These are phyloP conservation scores for Fragilariopsis cylindrus DNA, from an alignment of 108 stramenopile genomes.

Conservation along the genomic window DNA sequence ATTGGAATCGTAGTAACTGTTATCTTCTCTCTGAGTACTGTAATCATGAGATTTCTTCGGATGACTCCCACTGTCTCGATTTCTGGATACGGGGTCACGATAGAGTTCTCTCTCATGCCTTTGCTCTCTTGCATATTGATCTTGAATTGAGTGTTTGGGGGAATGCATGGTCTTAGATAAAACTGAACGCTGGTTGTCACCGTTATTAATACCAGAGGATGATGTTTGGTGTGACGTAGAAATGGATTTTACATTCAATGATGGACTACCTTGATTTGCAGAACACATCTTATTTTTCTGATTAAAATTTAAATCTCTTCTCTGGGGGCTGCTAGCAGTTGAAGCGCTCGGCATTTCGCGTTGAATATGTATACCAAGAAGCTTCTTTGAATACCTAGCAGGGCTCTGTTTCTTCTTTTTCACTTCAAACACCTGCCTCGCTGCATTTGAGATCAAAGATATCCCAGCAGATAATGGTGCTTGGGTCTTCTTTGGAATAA, in stretches of 20 bases:
- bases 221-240: neutral
- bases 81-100: neutral
- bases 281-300: neutral
- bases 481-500: constrained; percentile 13
- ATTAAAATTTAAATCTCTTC: neutral
- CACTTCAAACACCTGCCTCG: constrained; percentile 1
- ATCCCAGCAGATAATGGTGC: neutral
- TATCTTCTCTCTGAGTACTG: neutral
- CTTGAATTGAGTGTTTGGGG: constrained; percentile 1
- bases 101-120: constrained; percentile 11
- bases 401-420: neutral
- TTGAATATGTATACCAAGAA: neutral
- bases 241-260: constrained; percentile 6
- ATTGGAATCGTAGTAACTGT: neutral
- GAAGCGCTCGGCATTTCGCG: neutral
- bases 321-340: neutral
- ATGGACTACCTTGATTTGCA: neutral
- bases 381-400: neutral
- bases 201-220: neutral
- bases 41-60: neutral
- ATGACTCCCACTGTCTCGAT: neutral
- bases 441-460: constrained; percentile 5
- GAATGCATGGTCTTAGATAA: neutral
- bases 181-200: neutral
- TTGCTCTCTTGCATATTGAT: constrained; percentile 1